Percentiles rank a stretch among this genome's conserved stretches.
These are phyloP conservation scores for Geranium incanum DNA, from an alignment of 441 rosid genomes.

Conservation along the genomic window DNA sequence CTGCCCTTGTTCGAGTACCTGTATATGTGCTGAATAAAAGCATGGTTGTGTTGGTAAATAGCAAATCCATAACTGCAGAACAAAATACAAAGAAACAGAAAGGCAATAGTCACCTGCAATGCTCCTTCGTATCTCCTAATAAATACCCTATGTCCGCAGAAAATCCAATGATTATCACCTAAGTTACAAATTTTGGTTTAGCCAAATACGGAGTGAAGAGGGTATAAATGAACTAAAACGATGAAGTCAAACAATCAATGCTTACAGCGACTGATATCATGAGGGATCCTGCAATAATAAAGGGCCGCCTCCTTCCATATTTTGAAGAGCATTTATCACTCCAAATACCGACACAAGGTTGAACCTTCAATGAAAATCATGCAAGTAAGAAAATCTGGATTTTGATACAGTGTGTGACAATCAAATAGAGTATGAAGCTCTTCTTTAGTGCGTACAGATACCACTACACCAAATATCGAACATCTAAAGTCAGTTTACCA, in stretches of 20 bases:
- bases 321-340: conserved; percentile 89
- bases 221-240: conserved; percentile 12
- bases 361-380: conserved; percentile 53
- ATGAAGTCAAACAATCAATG: conserved; percentile 20
- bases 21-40: conserved; percentile 56
- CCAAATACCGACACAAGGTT: conserved; percentile 97
- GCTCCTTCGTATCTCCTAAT: conserved; percentile 72
- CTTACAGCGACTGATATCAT: conserved; percentile 85
- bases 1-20: conserved; percentile 81
- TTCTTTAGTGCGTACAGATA: neutral
- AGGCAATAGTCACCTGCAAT: conserved; percentile 53
- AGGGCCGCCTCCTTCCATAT: conserved; percentile 84
- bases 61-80: neutral
- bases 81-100: conserved; percentile 14
- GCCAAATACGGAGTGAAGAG: conserved; percentile 23
- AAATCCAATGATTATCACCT: conserved; percentile 90
- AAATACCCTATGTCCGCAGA: conserved; percentile 95
- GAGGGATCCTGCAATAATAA: conserved; percentile 79
- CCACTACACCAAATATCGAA: neutral
- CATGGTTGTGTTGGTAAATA: neutral
- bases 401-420: neutral
- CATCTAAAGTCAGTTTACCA: neutral
- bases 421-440: neutral
- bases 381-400: conserved; percentile 17
- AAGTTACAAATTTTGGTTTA: conserved; percentile 54